Base-by-base conservation (phyloP, 352 stramenopile genomes). In the Pseudoperonospora humuli region DNA sequence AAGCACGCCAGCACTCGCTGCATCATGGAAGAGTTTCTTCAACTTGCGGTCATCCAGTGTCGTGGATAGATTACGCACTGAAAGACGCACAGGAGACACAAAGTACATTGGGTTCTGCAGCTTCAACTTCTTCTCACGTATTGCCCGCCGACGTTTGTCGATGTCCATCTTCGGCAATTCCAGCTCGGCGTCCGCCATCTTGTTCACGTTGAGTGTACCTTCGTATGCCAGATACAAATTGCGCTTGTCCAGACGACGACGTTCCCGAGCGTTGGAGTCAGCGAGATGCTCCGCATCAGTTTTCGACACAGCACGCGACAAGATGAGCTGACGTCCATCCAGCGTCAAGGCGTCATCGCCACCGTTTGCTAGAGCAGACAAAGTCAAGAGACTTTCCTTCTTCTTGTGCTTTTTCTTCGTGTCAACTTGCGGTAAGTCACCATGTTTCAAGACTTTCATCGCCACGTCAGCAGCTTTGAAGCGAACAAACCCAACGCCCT, bases 101-200 rank as follows among this genome's bases (percentile, higher is more conserved):
- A 98, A 98, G 59, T 98, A 98, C 31, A 98, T 74, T 5, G 95
- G 95, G 50, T 96, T 97, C 56, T 96, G 92, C 20, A 98, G 75
- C 67, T 98, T 98, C 25, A 90, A 81, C 61, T 95, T 97, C 70
- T 98, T 98, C 48, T 98, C 93, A 27, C 84, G 71, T 50, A 96
- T 86, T 2, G 92, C 92, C 19, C 76, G 68, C 31, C 91, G 81
- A 26, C 95, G 78, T 64, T 98, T 98, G 26, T 96, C 78, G 47
- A 97, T 91, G 60, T 98, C 95, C 56, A 81, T 74, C 46, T 94
- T 84, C 13, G 92, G 87, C 28, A 97, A 52, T 29, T 64, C 48
- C 3, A 90, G 59, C 42, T 93, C 74, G 35, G 86, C 81, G 23
- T 96, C 84, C 39, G 92, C 86, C 28, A 90, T 57, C 52, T 90